Evolutionary conservation across 169 alveolate species (phyloP), one percentile per base, ranked within the genome.

Genomic region (Eimeria praecox): DNA sequence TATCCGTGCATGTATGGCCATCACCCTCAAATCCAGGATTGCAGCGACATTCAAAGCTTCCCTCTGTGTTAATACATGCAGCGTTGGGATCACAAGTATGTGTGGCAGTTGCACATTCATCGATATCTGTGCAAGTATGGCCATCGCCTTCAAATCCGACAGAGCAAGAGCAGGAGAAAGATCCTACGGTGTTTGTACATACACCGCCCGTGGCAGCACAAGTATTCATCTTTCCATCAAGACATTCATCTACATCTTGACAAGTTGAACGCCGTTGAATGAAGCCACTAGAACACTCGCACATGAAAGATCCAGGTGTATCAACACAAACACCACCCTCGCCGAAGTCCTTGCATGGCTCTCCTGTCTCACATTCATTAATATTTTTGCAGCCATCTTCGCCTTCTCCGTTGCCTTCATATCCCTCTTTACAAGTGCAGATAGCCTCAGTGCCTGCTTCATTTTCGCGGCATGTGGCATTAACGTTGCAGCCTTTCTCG

Each of bases 351-450:
- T 42, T 10, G 49, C 83, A 66, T 9, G 85, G 78, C 9, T 62
- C 33, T 4, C 77, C 44, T 33, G 27, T 44, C 27, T 44, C 75
- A 69, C 97, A 95, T 52, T 95, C 97, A 52, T 95, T 87, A 33
- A 54, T 64, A 77, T 95, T 95, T 22, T 18, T n/a, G 88, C 91
- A 90, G n/a, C 94, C 94, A 2, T 69, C 80, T 30, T 30, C 87
- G 40, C 95, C 93, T 12, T 92, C 78, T 78, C 95, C 93, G 46
- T 30, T 66, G 38, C 83, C 82, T 33, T 30, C 87, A 59, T 91
- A 97, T 9, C 98, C 98, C 27, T 54, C 54, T 49, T 88, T 80
- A 66, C 98, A 97, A 22, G 94, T 95, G 95, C 98, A 97, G 77
- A 44, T 94, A 73, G 92, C 96, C 40, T 96, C 95, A 44, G 92